Conservation (phyloP, 805 yeast species). For the Myxozyma mucilagina region DNA sequence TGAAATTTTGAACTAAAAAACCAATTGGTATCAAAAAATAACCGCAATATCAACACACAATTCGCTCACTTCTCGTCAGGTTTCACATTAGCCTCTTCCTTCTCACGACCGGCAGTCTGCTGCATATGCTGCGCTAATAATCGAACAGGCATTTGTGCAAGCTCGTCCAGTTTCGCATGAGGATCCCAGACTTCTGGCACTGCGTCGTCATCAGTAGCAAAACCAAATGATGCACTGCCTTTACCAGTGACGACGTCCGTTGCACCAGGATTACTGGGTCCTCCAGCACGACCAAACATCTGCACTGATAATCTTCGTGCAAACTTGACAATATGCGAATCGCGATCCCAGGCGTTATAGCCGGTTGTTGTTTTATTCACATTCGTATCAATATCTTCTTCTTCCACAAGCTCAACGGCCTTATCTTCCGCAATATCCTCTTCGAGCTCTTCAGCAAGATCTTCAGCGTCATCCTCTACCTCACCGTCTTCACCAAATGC, state of each 20-base stretch:
- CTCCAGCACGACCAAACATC: constrained; percentile 3
- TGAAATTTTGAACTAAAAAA: too few relatives aligned
- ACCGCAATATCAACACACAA: background rate
- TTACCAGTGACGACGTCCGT: background rate
- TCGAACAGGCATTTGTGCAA: constrained; percentile 24
- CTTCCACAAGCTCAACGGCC: constrained; percentile 4
- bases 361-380: too few relatives aligned
- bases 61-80: background rate
- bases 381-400: background rate
- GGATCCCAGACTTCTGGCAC: constrained; percentile 20
- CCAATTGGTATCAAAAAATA: too few relatives aligned
- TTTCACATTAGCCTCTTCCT: background rate
- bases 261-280: background rate
- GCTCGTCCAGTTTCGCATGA: constrained; percentile 25
- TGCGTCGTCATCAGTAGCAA: constrained; percentile 1
- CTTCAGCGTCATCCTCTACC: constrained; percentile 2
- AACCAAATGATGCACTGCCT: constrained; percentile 12
- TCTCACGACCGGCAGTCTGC: background rate
- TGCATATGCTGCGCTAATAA: constrained; percentile 21
- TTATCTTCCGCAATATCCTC: constrained; percentile 30
- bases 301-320: constrained; percentile 3
- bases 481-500: constrained; percentile 3
- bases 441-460: constrained; percentile 11
- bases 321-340: constrained; percentile 12
- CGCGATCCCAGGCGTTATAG: constrained; percentile 32